Evolutionary conservation across 23 red algal species (phyloP), one percentile per base, ranked within the genome.

Genomic region (Gracilariopsis chorda): DNA sequence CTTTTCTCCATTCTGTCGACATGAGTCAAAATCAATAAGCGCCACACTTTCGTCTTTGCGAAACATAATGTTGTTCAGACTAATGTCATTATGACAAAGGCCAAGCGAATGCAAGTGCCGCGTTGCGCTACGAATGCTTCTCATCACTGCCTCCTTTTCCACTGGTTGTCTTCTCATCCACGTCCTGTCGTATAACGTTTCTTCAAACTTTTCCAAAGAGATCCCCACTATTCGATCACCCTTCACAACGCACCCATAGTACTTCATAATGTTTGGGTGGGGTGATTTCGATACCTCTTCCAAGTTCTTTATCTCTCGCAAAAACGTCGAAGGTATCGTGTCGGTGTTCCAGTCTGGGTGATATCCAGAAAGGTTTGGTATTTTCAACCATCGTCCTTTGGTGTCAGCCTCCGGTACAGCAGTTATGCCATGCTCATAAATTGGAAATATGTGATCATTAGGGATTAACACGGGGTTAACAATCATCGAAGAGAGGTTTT

Each of bases 21-120:
- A 76, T 48, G 70, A 76, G 41, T 76, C 70, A 48, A 76, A 76
- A 52, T 76, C 70, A 23, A 76, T 52, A 25, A 76, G 41, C 23
- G 70, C 47, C 41, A 76, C 47, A 48, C 5, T 27, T 17, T 48
- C 70, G 70, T 76, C 70, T 48, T 46, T 24, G 70, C 70, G 70
- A 76, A 76, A 76, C 70, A 76, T 76, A 4, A 76, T 76, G 70
- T 76, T 76, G 12, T 47, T 52, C 43, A 76, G 41, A 76, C 70
- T 76, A 52, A 76, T 21, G 70, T 76, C 70, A 52, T 76, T 76
- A 32, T 76, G 70, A 76, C 70, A 76, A 20, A 49, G 23, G 17
- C 70, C 39, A 23, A 76, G 70, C 70, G 41, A 52, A 28, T 76
- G 70, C n/a, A 76, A 52, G 27, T 76, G 70, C 43, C n/a, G 41